Evolutionary conservation across 495 filamentous ascomycete genomes (phyloP), one percentile per base, ranked within the genome.

Genomic region (Annulohypoxylon moriforme): DNA sequence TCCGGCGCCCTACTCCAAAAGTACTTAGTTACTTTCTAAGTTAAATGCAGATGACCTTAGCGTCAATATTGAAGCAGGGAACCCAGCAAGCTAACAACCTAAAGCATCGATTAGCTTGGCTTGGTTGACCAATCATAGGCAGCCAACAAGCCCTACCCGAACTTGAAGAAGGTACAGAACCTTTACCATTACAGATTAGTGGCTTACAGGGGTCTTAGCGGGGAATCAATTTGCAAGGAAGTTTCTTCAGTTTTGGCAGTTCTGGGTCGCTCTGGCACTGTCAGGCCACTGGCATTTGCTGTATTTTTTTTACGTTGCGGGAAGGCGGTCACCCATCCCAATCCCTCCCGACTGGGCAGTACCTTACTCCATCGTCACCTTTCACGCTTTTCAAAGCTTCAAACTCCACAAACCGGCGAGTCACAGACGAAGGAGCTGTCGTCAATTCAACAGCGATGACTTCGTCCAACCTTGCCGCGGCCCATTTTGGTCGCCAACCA

Each of bases 391-490:
- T 40, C 33, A 44, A 42, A 44, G 18, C 40, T 47, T 11, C 20
- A 2, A 16, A 47, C 25, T 24, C 10, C 31, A 44, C 56, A 64
- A 67, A 67, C 65, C 63, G 75, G 75, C 71, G 72, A 63, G 60
- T 61, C 64, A 60, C 60, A 76, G 77, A 74, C 77, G 77, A 79
- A 79, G 66, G 77, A 79, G 77, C 77, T 77, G 77, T 79, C 66
- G 67, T 57, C 50, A 50, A 68, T 62, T 58, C 60, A 76, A 73
- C 47, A 77, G 77, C 77, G 77, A 79, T 79, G 77, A 79, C 77
- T 79, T 79, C 77, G 77, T 79, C 77, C 73, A 71, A 71, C 67
- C 71, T 61, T 70, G 73, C 62, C 68, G 56, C 68, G 73, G 55
- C 74, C 73, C 44, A 67, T 60, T 4, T 20, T 49, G 69, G 65